Evolutionary conservation across 1,284 basidiomycete genomes (phyloP).

Genomic region (Lentinula novae-zelandiae): DNA sequence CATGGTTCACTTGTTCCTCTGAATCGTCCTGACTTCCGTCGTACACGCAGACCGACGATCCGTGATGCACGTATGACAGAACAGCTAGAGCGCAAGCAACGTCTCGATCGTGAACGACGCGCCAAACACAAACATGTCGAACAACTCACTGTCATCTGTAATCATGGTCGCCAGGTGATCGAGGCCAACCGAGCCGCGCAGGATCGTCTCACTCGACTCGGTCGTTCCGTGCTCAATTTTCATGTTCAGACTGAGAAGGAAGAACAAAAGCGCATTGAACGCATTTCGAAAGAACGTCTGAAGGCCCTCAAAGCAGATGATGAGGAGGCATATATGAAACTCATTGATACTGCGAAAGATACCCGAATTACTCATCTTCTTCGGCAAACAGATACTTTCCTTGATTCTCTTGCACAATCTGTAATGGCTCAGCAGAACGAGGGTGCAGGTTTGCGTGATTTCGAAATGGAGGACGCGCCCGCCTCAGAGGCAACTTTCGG

Average conservation of each 20-base stretch:
- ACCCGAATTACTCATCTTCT: constrained; percentile 97
- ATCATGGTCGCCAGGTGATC: constrained; percentile 79
- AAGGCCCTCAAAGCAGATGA: constrained; percentile 98
- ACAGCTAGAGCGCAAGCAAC: constrained; percentile 87
- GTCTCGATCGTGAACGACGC: constrained; percentile 87
- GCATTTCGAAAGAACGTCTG: constrained; percentile 96
- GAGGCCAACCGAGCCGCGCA: constrained; percentile 60
- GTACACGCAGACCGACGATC: constrained; percentile 83
- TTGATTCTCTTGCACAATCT: constrained; percentile 93
- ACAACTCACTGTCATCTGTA: constrained; percentile 86
- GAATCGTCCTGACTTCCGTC: constrained; percentile 90
- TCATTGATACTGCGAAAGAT: constrained; percentile 99
- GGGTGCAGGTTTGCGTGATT: constrained; percentile 39
- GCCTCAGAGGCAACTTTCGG: constrained; percentile 90
- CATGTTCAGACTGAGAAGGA: constrained; percentile 94
- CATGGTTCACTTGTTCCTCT: constrained; percentile 90
- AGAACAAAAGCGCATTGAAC: constrained; percentile 97
- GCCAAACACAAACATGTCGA: constrained; percentile 97
- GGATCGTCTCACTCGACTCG: constrained; percentile 81
- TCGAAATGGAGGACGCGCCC: constrained; percentile 65
- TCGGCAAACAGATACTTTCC: constrained; percentile 91
- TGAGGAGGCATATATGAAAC: constrained; percentile 98
- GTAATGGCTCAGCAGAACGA: constrained; percentile 94
- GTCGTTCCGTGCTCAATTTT: constrained; percentile 84
- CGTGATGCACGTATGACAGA: constrained; percentile 92